Evolutionary conservation across 139 green algal species (phyloP), one percentile per base, ranked within the genome.

Genomic region (Prasinococcaceae sp.): DNA sequence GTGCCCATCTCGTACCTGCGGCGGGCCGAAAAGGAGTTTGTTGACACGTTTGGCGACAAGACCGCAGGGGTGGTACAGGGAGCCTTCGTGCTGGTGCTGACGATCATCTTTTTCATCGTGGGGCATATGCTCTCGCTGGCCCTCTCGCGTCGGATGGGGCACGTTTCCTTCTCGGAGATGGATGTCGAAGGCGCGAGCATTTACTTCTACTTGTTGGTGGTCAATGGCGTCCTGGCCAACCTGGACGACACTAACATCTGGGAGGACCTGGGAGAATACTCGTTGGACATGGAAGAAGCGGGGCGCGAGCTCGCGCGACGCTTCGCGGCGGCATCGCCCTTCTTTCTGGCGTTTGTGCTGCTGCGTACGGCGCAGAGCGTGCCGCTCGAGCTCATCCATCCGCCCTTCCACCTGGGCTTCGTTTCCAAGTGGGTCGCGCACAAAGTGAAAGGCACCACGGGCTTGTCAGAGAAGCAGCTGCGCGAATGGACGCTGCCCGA

Each of bases 311-410:
- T n/a, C n/a, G n/a, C n/a, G n/a, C n/a, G n/a, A n/a, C 32, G 20
- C 35, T 20, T 46, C n/a, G 39, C 46, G 12, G 22, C 16, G 23
- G 26, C 30, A 36, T 23, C 8, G 10, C 35, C 32, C 30, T 57
- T 47, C 49, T 57, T 57, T n/a, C 12, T 57, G 17, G 23, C 33
- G 29, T 57, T 57, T 23, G 20, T 30, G 23, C 22, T 57, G n/a
- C 19, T 57, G 5, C 33, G 49, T 14, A 42, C 16, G 22, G 49
- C 49, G 3, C 30, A 23, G 49, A 47, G 35, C 2, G 12, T 22
- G 1, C 12, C 33, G 32, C 19, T 57, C 30, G 49, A 57, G 12
- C 25, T 57, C 10, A 8, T 57, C 6, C 33, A 57, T 36, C 33
- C 35, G 4, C 32, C 32, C 17, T 23, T 30, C 22, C 19, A 46